phyloP scores from a whole-genome alignment of 805 yeast species.

The Komagataella kurtzmanii region DNA sequence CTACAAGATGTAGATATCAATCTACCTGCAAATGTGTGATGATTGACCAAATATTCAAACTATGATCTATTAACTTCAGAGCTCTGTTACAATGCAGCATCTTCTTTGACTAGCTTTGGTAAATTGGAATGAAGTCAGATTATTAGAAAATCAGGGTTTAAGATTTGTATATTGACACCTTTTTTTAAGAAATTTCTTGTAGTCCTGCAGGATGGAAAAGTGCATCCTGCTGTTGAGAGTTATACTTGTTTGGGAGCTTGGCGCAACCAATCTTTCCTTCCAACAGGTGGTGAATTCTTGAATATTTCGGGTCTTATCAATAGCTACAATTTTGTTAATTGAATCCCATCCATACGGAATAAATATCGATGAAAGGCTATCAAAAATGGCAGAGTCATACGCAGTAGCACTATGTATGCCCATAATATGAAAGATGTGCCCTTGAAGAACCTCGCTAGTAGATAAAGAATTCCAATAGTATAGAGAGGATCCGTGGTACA shows the following conservation, averaged over 20 bases:
- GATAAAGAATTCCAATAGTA: not conserved
- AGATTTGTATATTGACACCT: not conserved
- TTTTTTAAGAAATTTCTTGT: not conserved
- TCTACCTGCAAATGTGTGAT: not conserved
- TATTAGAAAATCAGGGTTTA: not conserved
- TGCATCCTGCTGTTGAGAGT: not conserved
- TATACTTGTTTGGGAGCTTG: not conserved
- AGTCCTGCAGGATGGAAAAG: not conserved
- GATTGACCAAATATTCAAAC: not conserved
- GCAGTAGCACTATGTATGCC: not conserved
- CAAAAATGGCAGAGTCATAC: not conserved
- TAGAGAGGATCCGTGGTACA: slow-evolving; percentile 1
- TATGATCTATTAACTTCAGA: not conserved
- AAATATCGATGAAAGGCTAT: slow-evolving; percentile 4
- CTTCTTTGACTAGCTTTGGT: too few relatives aligned
- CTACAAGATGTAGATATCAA: not conserved
- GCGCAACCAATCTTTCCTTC: slow-evolving; percentile 15
- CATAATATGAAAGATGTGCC: not conserved
- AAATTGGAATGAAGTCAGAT: not conserved
- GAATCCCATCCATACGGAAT: slow-evolving; percentile 42
- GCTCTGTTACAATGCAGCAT: not conserved
- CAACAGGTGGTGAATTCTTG: slow-evolving; percentile 3
- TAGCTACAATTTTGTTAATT: slow-evolving; percentile 30
- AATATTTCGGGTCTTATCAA: slow-evolving; percentile 20
- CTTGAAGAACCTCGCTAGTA: not conserved